Conservation (phyloP, 495 filamentous ascomycete species). For the Aspergillus incahuasiensis region DNA sequence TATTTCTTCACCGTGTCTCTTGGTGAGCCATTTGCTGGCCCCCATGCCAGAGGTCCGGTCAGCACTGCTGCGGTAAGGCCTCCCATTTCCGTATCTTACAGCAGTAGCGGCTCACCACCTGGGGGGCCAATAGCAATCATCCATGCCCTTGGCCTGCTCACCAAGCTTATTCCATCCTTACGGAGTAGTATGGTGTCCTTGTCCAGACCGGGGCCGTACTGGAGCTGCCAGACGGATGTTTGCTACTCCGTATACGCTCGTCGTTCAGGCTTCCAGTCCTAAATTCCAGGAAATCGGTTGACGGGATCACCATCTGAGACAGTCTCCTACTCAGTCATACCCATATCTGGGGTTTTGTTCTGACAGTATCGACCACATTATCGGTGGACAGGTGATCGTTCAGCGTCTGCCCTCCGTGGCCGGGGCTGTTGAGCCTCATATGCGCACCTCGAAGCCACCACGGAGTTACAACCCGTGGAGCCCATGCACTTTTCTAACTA, state of each 20-base stretch:
- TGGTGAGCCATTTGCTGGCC: not conserved
- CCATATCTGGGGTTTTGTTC: not conserved
- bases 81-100: constrained; percentile 3
- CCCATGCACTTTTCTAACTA: too few species aligned
- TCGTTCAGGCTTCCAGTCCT: not conserved
- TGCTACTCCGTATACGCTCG: not conserved
- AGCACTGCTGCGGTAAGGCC: constrained; percentile 8
- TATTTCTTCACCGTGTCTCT: constrained; percentile 7
- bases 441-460: not conserved
- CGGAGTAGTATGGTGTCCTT: too few species aligned
- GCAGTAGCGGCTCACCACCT: not conserved
- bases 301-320: not conserved
- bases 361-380: not conserved
- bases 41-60: constrained; percentile 9
- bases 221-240: not conserved
- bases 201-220: not conserved
- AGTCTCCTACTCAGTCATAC: not conserved
- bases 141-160: not conserved
- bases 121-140: constrained; percentile 6
- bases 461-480: not conserved
- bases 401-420: too few species aligned
- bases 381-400: not conserved
- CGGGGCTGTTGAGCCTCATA: too few species aligned
- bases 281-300: not conserved
- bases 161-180: not conserved